Evolutionary conservation across 208 protist species (phyloP).

Genomic region (Endotrypanum monterogeii): DNA sequence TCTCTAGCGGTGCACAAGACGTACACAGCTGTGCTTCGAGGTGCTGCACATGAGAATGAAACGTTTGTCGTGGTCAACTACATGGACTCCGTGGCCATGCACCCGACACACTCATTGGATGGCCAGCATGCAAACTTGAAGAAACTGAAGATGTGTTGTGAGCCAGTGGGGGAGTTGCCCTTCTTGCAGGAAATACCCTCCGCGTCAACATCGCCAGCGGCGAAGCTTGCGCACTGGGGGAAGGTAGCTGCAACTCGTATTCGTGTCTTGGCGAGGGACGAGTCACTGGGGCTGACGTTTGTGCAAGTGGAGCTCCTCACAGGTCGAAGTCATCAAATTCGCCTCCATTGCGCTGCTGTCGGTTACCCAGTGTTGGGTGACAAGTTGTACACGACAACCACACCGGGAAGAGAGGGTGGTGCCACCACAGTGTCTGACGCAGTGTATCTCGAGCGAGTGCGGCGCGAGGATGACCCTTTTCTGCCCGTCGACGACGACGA

Average conservation of each 20-base stretch:
- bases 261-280: conserved; percentile 42
- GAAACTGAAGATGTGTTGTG: conserved; percentile 83
- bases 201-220: not conserved
- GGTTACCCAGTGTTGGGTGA: conserved; percentile 88
- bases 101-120: conserved; percentile 10
- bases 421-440: conserved; percentile 55
- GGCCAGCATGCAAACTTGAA: conserved; percentile 55
- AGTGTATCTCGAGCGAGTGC: conserved; percentile 64
- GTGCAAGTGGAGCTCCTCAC: conserved; percentile 72
- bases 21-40: conserved; percentile 63
- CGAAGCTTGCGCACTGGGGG: conserved; percentile 18
- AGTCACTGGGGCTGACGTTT: conserved; percentile 41
- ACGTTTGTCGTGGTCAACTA: conserved; percentile 52
- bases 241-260: conserved; percentile 60
- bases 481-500: not conserved
- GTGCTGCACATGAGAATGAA: conserved; percentile 25
- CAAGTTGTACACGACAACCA: conserved; percentile 65
- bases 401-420: conserved; percentile 38
- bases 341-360: conserved; percentile 75
- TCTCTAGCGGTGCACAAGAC: conserved; percentile 56
- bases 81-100: conserved; percentile 54
- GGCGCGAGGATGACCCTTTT: conserved; percentile 19
- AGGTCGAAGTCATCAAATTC: conserved; percentile 89
- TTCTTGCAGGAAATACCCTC: no score
- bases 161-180: not conserved